Base-by-base conservation (phyloP, 345 rosid genomes). In the Toxicodendron radicans region DNA sequence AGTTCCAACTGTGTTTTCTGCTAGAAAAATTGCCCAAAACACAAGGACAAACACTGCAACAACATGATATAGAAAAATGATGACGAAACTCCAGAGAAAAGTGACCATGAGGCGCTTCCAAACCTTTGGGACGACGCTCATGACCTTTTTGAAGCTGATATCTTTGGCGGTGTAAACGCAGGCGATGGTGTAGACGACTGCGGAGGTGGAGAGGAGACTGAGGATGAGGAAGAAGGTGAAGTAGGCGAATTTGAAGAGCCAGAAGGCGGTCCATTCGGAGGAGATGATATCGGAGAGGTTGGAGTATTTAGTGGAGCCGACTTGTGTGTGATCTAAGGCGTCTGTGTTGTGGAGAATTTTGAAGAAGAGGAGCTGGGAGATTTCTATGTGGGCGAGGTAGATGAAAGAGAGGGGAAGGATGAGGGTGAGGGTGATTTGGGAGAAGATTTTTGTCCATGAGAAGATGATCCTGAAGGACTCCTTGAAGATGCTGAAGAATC, bases 61-160 rank as follows among this genome's bases (percentile, higher is more conserved):
- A 2, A 77, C 0, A 70, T 84, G 62, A 76, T 87, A 84, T 10
- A 41, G 43, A 20, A 89, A 53, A 38, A 78, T 9, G 45, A 70
- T 67, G 6, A n/a, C 33, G 45, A 81, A 87, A 21, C 72, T 82
- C 70, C 81, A 80, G 3, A 86, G 48, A 64, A 84, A 83, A 7
- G 91, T 89, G 46, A 75, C 75, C 71, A 87, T 62, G 12, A 87
- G 81, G 30, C 90, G 79, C 78, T 81, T 89, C 91, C 87, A 89
- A 1, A 85, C 85, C 64, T 78, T 84, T 0, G 88, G 87, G 10
- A 84, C 82, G 0, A 81, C 83, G 7, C 76, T 66, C 35, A 76
- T 74, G 72, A 81, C 83, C 71, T 84, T 83, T 32, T 35, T 77
- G 79, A 81, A 87, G n/a, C 71, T 72, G 58, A 79, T 66, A 5